These are phyloP conservation scores for Skeletonema menzelii DNA, from an alignment of 108 stramenopile genomes.

Conservation along the genomic window DNA sequence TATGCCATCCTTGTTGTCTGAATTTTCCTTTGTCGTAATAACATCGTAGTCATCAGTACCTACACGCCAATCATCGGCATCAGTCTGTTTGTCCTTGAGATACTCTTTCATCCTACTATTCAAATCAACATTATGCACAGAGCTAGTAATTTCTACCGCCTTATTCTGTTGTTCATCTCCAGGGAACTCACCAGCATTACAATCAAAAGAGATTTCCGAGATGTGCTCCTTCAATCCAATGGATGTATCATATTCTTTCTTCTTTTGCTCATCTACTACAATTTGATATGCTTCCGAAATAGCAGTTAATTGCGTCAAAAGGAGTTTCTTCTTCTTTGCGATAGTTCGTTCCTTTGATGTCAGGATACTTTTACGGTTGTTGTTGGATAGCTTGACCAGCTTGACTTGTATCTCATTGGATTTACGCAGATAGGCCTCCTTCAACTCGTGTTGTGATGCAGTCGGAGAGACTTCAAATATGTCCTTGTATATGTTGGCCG, in stretches of 20 bases:
- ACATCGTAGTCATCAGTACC: too few species aligned
- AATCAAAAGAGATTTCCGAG: neutral
- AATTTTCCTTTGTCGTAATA: too few species aligned
- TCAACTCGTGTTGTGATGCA: neutral
- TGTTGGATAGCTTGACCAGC: neutral
- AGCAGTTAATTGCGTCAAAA: neutral
- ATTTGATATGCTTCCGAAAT: neutral
- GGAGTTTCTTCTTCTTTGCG: neutral
- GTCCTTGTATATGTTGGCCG: neutral
- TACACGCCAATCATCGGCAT: neutral
- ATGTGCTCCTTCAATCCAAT: neutral
- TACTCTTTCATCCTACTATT: neutral
- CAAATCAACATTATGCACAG: neutral
- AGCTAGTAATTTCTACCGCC: neutral
- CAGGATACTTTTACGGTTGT: neutral
- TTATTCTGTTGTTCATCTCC: too few species aligned
- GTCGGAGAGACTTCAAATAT: neutral
- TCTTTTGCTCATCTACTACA: neutral
- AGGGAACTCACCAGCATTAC: too few species aligned
- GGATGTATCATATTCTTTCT: neutral
- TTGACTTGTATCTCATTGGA: neutral
- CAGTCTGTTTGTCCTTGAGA: neutral
- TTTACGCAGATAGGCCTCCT: neutral
- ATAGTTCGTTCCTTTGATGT: neutral
- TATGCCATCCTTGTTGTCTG: too few species aligned